A percentile compares a stretch with the other conserved stretches of the same genome.
Evolutionary conservation across 2,329 filamentous ascomycete species (phyloP).

Genomic region (Keithomyces neogunnii): DNA sequence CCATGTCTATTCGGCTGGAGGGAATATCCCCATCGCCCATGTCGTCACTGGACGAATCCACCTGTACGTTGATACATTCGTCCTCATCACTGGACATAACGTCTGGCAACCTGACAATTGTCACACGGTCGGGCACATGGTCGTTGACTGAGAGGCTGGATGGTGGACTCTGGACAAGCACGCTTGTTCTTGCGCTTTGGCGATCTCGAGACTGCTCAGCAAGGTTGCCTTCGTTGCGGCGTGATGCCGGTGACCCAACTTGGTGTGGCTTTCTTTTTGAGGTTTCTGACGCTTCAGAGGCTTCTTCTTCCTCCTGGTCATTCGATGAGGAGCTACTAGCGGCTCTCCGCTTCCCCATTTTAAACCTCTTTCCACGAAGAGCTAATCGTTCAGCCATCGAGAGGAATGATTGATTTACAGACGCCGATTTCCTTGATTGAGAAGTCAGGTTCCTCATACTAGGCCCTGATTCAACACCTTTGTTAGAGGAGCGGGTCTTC

Average conservation of each 20-base stretch:
- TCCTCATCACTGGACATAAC: slow-evolving; percentile 6
- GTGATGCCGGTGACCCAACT: neutral
- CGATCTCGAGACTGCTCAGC: neutral
- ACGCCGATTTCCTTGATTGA: neutral
- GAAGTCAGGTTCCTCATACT: neutral
- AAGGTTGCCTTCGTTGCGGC: neutral
- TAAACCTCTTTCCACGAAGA: slow-evolving; percentile 43
- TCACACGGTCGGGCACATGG: neutral
- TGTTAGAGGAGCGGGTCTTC: neutral
- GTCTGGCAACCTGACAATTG: slow-evolving; percentile 10
- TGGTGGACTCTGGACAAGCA: neutral
- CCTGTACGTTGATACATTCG: neutral
- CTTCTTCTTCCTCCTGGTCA: neutral
- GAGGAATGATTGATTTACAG: slow-evolving; percentile 29
- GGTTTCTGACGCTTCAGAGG: neutral
- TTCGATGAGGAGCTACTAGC: neutral
- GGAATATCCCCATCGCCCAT: slow-evolving; percentile 13
- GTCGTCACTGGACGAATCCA: slow-evolving; percentile 7
- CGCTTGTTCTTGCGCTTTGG: neutral
- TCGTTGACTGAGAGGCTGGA: neutral
- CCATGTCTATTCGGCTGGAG: slow-evolving; percentile 2
- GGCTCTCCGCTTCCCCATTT: slow-evolving; percentile 33
- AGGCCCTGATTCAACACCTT: too few relatives aligned
- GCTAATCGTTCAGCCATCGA: slow-evolving; percentile 52
- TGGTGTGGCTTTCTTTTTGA: neutral